These are phyloP conservation scores for Paspalum notatum DNA, from an alignment of 176 grass and related monocot genomes.

Conservation along the genomic window DNA sequence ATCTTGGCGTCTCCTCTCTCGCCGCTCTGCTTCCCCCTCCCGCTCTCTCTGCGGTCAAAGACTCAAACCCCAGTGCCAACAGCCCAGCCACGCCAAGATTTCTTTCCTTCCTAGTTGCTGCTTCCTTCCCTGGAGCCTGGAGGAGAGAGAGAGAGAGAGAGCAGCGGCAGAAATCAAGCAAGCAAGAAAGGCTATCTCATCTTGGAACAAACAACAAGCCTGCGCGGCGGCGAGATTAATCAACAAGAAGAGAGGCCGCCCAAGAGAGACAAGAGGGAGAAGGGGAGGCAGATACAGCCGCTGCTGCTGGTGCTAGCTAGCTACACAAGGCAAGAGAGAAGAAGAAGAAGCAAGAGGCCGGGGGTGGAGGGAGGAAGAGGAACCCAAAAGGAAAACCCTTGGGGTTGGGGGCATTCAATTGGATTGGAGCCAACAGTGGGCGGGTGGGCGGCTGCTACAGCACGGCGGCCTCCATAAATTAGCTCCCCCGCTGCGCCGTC, in stretches of 20 bases:
- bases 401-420: slow-evolving; percentile 9
- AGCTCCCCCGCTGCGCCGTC: not conserved
- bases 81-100: not conserved
- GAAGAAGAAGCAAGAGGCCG: no score
- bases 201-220: slow-evolving; percentile 3
- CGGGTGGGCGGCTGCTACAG: slow-evolving; percentile 6
- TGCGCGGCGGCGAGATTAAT: not conserved
- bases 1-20: not conserved
- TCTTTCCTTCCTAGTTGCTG: not conserved
- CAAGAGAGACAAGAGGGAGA: not conserved
- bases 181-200: no score
- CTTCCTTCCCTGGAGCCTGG: slow-evolving; percentile 22
- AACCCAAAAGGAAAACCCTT: not conserved
- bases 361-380: not conserved
- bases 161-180: no score
- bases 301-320: not conserved
- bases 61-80: not conserved
- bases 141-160: no score
- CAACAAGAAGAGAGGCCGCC: not conserved
- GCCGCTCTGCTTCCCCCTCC: not conserved
- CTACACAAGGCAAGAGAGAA: not conserved
- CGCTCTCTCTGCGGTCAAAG: not conserved
- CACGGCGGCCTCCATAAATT: slow-evolving; percentile 34
- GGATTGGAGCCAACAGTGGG: not conserved
- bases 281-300: not conserved